Evolutionary conservation across 805 yeast species (phyloP).

Genomic region (Wickerhamomyces strasburgensis): DNA sequence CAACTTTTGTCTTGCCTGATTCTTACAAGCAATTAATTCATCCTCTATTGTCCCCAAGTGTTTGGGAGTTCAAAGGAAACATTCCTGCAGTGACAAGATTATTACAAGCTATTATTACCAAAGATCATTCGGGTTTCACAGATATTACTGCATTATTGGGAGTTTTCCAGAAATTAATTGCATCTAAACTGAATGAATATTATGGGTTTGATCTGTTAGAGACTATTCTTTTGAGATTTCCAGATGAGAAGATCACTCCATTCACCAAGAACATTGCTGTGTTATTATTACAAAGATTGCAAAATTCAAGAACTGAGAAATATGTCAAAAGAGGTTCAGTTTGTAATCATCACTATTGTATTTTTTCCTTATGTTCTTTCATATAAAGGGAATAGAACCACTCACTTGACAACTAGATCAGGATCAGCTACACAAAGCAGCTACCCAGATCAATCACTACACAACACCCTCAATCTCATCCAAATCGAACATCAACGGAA

Average conservation of each 20-base stretch:
- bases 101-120: conserved; percentile 56
- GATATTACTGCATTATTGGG: conserved; percentile 80
- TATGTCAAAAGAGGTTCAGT: conserved; percentile 49
- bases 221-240: conserved; percentile 54
- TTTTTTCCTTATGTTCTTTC: too few species aligned
- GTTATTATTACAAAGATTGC: conserved; percentile 73
- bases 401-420: too few species aligned
- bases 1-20: conserved; percentile 48
- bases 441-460: too few species aligned
- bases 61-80: conserved; percentile 93
- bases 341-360: neutral
- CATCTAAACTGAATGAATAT: conserved; percentile 76
- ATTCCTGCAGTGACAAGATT: conserved; percentile 89
- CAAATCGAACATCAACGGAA: too few species aligned
- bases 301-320: conserved; percentile 75
- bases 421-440: neutral
- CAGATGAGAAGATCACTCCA: conserved; percentile 42
- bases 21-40: conserved; percentile 61
- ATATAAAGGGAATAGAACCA: too few species aligned
- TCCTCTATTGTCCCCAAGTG: conserved; percentile 82
- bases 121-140: conserved; percentile 30
- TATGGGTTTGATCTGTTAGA: conserved; percentile 85
- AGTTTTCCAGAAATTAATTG: conserved; percentile 89
- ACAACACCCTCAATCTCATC: too few species aligned
- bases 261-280: conserved; percentile 70